Base-by-base conservation (phyloP, 805 yeast genomes). In the Starmerella powellii region DNA sequence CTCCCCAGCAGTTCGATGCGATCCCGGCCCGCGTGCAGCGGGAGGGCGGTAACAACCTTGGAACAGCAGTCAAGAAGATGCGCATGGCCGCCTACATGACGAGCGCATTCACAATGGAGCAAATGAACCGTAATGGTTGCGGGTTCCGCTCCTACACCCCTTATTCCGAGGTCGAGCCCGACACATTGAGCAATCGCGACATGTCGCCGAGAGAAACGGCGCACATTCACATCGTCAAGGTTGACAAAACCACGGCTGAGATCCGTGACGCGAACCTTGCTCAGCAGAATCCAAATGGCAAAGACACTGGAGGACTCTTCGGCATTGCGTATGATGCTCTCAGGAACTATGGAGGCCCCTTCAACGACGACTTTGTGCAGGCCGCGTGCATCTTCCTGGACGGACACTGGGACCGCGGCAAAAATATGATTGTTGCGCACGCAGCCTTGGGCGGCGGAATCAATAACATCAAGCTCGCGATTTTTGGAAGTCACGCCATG, bases 361-460 rank as follows among this genome's bases (percentile, higher is more conserved):
- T 76, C 44, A 62, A 61, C 13, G 52, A 52, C 10, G 61, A 63
- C 6, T 67, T 71, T 8, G 78, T 79, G 2, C 83, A 82, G 53
- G 93, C 91, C 18, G 95, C 97, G 0, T 88, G 82, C 18, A 67
- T 88, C 58, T 79, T 76, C 51, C 59, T 86, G 51, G 98, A 91
- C 62, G 70, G 93, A 1, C 86, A 80, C 56, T 91, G 85, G 81
- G 94, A 87, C 58, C 60, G 65, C 2, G 54, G 62, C 32, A 61
- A 63, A 26, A 66, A 74, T 16, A 62, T 81, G 49, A 76, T 91
- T 37, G 59, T 76, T 29, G 84, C 85, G 2, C 97, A 91, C 63
- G 96, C 96, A 2, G 97, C 97, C 0, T 63, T 88, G 15, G 97
- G 97, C 35, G 97, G 97, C 23, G 91, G 91, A 11, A 70, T 71